Percentiles rank a stretch among this genome's conserved stretches.
phyloP scores from a whole-genome alignment of 192 early-diverging fungal genomes.

The Linnemannia hyalina region DNA sequence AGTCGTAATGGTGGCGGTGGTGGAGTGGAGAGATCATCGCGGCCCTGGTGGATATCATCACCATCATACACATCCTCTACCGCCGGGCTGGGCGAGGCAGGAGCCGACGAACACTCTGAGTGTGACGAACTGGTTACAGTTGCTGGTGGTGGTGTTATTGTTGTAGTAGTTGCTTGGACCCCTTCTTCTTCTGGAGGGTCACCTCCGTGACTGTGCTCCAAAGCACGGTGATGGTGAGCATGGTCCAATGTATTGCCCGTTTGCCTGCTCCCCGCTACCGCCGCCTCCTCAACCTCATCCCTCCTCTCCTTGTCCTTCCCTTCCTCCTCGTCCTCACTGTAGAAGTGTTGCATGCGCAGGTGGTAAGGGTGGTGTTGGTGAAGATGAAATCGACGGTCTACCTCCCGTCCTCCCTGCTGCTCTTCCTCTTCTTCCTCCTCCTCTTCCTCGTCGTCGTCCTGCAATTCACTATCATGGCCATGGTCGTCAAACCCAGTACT shows the following conservation, averaged over 20 bases:
- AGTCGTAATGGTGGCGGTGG: background rate
- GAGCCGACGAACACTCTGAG: background rate
- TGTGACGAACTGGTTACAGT: background rate
- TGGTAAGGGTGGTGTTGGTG: background rate
- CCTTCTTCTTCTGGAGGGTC: background rate
- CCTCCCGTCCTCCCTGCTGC: background rate
- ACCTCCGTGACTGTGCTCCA: background rate
- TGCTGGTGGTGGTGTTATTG: background rate
- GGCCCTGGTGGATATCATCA: background rate
- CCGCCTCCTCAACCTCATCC: background rate
- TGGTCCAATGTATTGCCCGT: background rate
- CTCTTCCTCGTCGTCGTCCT: background rate
- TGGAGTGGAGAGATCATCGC: background rate
- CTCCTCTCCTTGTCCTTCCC: background rate
- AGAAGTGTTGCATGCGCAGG: background rate
- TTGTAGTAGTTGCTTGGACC: background rate
- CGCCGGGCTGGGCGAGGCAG: background rate
- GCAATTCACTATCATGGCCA: background rate
- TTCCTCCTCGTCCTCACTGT: background rate
- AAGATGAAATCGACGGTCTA: background rate
- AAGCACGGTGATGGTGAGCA: background rate
- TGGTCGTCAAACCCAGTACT: background rate
- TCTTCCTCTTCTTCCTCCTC: background rate
- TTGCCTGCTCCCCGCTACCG: background rate
- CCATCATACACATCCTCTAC: background rate